Conservation (phyloP, 2,329 filamentous ascomycete genomes). For the Diaporthe eres region DNA sequence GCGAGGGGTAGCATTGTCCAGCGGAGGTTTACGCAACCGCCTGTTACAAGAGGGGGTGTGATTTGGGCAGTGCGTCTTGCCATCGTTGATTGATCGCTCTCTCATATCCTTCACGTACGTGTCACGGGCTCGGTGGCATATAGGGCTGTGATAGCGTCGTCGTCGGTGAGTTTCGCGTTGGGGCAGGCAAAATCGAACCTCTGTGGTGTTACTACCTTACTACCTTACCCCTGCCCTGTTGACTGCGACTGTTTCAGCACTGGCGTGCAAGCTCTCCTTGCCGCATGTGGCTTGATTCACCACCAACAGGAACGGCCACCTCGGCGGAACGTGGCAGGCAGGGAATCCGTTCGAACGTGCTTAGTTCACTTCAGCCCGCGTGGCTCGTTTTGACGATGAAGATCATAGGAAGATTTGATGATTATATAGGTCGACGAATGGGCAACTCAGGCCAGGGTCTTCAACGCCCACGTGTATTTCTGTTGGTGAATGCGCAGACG, state of each 20-base stretch:
- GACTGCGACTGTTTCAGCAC: slow-evolving; percentile 7
- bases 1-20: background rate
- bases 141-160: background rate
- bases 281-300: slow-evolving; percentile 16
- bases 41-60: background rate
- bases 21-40: background rate
- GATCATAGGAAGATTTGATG: slow-evolving; percentile 12
- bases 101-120: background rate
- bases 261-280: background rate
- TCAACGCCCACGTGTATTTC: slow-evolving; percentile 30
- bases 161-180: slow-evolving; percentile 9
- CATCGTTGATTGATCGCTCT: background rate
- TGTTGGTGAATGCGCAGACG: background rate
- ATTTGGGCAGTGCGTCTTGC: background rate
- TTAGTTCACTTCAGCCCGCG: background rate
- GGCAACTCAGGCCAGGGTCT: slow-evolving; percentile 10
- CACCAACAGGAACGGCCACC: background rate
- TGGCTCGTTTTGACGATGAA: background rate
- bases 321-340: slow-evolving; percentile 15
- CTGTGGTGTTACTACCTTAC: background rate
- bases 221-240: background rate
- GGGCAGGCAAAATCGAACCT: background rate
- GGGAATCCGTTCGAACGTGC: background rate
- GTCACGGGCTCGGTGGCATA: background rate
- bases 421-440: slow-evolving; percentile 32